phyloP scores from a whole-genome alignment of 306 rosid genomes.

The Alnus glutinosa region DNA sequence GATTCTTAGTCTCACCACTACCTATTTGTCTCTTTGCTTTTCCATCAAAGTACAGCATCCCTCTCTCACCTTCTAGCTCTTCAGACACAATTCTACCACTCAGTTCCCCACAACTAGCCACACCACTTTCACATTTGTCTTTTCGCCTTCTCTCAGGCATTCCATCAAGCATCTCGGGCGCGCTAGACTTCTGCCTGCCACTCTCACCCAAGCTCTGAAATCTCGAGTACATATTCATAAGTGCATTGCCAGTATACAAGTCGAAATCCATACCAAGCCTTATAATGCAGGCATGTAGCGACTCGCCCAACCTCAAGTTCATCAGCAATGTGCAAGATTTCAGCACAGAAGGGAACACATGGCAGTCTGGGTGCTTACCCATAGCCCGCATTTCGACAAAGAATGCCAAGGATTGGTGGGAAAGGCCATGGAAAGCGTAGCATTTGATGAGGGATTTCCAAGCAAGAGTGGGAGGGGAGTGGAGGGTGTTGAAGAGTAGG shows the following conservation, averaged over 20 bases:
- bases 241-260: slow-evolving; percentile 71
- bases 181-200: slow-evolving; percentile 2
- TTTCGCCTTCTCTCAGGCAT: slow-evolving; percentile 26
- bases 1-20: slow-evolving; percentile 10
- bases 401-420: slow-evolving; percentile 40
- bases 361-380: slow-evolving; percentile 42
- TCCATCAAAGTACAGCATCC: background rate
- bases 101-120: slow-evolving; percentile 5
- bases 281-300: slow-evolving; percentile 59
- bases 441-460: slow-evolving; percentile 69
- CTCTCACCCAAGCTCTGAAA: slow-evolving; percentile 28
- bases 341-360: slow-evolving; percentile 70
- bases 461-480: slow-evolving; percentile 41
- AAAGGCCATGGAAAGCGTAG: slow-evolving; percentile 61
- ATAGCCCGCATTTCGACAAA: slow-evolving; percentile 54
- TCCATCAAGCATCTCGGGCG: slow-evolving; percentile 39
- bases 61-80: slow-evolving; percentile 8
- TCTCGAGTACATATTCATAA: slow-evolving; percentile 70
- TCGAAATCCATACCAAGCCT: slow-evolving; percentile 56
- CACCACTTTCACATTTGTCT: background rate
- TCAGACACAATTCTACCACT: background rate
- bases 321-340: slow-evolving; percentile 58
- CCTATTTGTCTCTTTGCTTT: slow-evolving; percentile 7
- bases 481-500: slow-evolving; percentile 42
- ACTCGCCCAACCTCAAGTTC: slow-evolving; percentile 50